Evolutionary conservation across 768 basidiomycete genomes (phyloP).

Genomic region (Neoboletus magnificus): DNA sequence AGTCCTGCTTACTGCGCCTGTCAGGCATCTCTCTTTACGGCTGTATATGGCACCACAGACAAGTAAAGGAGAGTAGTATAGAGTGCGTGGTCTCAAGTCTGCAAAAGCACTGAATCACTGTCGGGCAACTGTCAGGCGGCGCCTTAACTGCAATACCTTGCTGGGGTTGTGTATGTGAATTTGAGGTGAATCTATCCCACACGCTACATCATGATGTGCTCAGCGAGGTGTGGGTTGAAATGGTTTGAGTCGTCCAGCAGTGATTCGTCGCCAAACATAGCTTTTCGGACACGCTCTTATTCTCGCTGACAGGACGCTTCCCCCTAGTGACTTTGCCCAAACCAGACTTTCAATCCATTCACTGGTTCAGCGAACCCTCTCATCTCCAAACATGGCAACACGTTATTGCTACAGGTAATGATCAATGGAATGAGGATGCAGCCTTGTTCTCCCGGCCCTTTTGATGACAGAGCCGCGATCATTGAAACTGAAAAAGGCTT

Average conservation of each 20-base stretch:
- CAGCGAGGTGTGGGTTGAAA: conserved; percentile 93
- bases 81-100: no score
- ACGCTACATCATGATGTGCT: no score
- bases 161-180: no score
- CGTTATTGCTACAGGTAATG: conserved; percentile 79
- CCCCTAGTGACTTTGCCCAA: conserved; percentile 63
- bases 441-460: conserved; percentile 86
- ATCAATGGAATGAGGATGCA: conserved; percentile 94
- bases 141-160: no score
- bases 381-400: conserved; percentile 90
- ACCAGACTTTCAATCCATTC: conserved; percentile 30
- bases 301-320: conserved; percentile 62
- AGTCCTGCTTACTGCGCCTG: no score
- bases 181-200: conserved; percentile 73
- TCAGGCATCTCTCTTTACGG: no score
- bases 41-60: no score
- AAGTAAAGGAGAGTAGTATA: no score
- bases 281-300: conserved; percentile 72
- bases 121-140: no score
- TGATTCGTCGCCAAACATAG: conserved; percentile 78
- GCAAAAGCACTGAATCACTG: no score
- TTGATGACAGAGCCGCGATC: conserved; percentile 86
- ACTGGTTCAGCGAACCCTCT: conserved; percentile 41
- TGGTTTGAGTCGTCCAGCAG: conserved; percentile 80
- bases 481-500: conserved; percentile 82